Base-by-base conservation (phyloP, 108 stramenopile species). In the Nannochloropsis gaditana region DNA sequence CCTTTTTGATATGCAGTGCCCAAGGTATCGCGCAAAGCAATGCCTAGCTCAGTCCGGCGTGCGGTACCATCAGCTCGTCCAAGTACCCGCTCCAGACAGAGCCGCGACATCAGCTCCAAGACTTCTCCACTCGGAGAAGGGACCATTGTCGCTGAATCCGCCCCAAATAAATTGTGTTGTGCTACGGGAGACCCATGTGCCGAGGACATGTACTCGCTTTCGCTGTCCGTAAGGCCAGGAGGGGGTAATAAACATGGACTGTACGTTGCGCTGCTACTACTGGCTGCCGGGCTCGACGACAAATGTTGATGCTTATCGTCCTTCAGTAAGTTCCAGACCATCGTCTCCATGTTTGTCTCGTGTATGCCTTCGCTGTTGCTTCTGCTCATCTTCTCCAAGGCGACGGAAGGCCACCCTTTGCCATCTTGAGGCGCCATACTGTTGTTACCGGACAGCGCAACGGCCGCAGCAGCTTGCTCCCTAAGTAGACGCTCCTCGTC, bases 241-340 rank as follows among this genome's bases (percentile, higher is more conserved):
- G 59, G 8, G n/a, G 8, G 59, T 4, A n/a, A n/a, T n/a, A 8
- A 73, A n/a, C 19, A 73, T n/a, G 59, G 59, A 73, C 59, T 8
- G n/a, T n/a, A n/a, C 2, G 59, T 8, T 73, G 59, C n/a, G 59
- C n/a, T 73, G 59, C 59, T 73, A n/a, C 59, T 15, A n/a, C 59
- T 5, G 59, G 59, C 59, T 73, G 59, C 59, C 31, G 31, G 31
- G 31, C 31, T 31, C 31, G 31, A 31, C 8, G 59, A 15, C n/a
- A n/a, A n/a, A 15, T 73, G 59, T n/a, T 73, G 59, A 3, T 73
- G 59, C 59, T n/a, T 15, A 15, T 73, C 59, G 59, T 73, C 59
- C 59, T 73, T 73, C 19, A 73, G 59, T n/a, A 73, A 73, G 59
- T 73, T 73, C 59, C 59, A 73, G 19, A 73, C 59, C 59, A 73